Conservation (phyloP, 768 basidiomycete species). For the Dioszegia hungarica region DNA sequence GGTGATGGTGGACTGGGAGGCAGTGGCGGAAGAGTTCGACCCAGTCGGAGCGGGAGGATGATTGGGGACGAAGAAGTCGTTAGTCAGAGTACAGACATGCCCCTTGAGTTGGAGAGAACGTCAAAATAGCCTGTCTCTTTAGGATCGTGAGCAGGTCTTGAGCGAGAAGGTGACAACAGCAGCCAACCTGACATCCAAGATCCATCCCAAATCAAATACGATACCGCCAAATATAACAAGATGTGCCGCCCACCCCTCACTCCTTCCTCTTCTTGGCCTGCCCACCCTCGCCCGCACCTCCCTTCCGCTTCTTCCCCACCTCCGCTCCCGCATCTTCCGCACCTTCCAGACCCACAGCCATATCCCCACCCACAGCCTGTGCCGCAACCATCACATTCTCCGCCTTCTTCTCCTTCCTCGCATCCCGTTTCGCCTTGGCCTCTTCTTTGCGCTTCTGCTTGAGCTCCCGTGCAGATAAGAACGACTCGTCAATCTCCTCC, state of each 20-base stretch:
- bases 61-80: background rate
- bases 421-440: conserved; percentile 26
- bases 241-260: no score
- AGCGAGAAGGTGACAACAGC: background rate
- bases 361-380: conserved; percentile 16
- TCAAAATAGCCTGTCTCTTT: no score
- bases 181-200: no score
- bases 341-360: conserved; percentile 40
- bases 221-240: no score
- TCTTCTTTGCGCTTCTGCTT: conserved; percentile 31
- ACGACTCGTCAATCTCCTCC: conserved; percentile 25
- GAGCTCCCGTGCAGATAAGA: conserved; percentile 20
- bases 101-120: no score
- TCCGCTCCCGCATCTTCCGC: background rate
- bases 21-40: conserved; percentile 2
- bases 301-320: conserved; percentile 21
- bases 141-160: background rate
- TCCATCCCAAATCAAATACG: no score
- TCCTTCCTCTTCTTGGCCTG: no score
- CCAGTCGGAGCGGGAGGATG: background rate
- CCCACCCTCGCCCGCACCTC: no score
- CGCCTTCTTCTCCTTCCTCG: conserved; percentile 35
- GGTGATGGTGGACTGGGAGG: conserved; percentile 1
- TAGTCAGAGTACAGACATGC: background rate
- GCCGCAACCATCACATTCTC: conserved; percentile 19